Conservation (phyloP, 2,329 filamentous ascomycete species). For the Venturia pyrina region DNA sequence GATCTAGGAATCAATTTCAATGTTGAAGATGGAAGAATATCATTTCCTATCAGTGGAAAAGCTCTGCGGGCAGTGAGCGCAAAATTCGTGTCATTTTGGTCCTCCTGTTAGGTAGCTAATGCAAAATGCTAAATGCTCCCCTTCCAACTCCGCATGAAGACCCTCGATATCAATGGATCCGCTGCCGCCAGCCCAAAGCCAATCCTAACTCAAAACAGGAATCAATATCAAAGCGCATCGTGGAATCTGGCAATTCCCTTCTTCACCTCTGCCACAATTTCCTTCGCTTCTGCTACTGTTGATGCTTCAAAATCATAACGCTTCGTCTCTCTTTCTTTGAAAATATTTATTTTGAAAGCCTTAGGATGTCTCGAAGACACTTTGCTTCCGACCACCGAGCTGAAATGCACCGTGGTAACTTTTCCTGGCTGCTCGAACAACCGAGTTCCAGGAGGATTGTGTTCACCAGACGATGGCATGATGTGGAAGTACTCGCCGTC, state of each 20-base stretch:
- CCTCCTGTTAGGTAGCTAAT: not conserved
- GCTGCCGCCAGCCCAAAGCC: not conserved
- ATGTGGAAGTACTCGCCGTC: slow-evolving; percentile 84
- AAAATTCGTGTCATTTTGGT: not conserved
- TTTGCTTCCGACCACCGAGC: slow-evolving; percentile 72
- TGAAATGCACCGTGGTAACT: slow-evolving; percentile 73
- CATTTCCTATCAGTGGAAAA: not conserved
- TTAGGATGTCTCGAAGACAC: slow-evolving; percentile 70
- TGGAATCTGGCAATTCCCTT: slow-evolving; percentile 50
- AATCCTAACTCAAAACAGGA: not conserved
- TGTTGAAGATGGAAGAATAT: too few relatives aligned
- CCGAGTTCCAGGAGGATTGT: slow-evolving; percentile 39
- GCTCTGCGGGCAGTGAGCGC: not conserved
- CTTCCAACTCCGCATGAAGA: not conserved
- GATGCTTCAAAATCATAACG: slow-evolving; percentile 79
- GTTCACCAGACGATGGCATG: slow-evolving; percentile 43
- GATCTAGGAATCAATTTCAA: too few relatives aligned
- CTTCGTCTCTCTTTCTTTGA: slow-evolving; percentile 66
- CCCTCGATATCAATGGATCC: not conserved
- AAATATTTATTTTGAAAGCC: slow-evolving; percentile 71
- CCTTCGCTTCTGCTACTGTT: slow-evolving; percentile 59
- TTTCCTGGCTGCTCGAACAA: slow-evolving; percentile 55
- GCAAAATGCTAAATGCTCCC: not conserved
- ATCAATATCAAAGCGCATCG: not conserved
- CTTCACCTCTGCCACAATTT: slow-evolving; percentile 70